Conservation (phyloP, 2,329 filamentous ascomycete species). For the Neopestalotiopsis rosae region DNA sequence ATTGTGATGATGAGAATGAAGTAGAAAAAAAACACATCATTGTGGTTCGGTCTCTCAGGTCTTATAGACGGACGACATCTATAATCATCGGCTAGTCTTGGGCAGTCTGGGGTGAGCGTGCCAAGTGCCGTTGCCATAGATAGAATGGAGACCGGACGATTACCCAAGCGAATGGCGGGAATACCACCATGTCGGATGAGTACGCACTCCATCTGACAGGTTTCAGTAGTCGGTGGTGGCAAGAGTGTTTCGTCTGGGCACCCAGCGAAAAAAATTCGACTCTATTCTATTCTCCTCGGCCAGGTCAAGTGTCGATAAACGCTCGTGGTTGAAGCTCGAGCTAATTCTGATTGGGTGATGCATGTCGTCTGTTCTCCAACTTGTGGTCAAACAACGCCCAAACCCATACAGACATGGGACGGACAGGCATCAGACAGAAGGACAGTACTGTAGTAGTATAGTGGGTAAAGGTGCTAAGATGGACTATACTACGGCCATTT, state of each 20-base stretch:
- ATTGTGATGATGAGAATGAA: conserved; percentile 12
- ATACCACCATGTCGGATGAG: not conserved
- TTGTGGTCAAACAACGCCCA: not conserved
- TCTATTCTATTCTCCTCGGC: conserved; percentile 6
- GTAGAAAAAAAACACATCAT: not conserved
- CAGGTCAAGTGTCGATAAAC: not conserved
- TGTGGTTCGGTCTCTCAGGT: not conserved
- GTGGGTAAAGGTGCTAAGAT: not conserved
- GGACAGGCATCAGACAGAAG: not conserved
- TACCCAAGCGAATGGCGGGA: not conserved
- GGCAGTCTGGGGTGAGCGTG: not conserved
- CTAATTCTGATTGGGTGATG: not conserved
- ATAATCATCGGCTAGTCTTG: not conserved
- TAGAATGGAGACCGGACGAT: not conserved
- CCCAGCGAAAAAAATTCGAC: not conserved
- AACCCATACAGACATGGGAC: not conserved
- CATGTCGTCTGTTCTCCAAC: conserved; percentile 17
- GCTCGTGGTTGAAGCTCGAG: not conserved
- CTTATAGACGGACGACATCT: conserved; percentile 8
- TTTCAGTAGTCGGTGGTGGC: conserved; percentile 9
- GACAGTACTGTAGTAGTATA: not conserved
- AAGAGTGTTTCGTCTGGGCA: conserved; percentile 16
- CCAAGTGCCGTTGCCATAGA: not conserved
- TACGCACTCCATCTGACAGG: conserved; percentile 11
- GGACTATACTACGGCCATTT: not conserved